Base-by-base conservation (phyloP, 2,329 filamentous ascomycete species). In the Decorospora gaudefroyi region DNA sequence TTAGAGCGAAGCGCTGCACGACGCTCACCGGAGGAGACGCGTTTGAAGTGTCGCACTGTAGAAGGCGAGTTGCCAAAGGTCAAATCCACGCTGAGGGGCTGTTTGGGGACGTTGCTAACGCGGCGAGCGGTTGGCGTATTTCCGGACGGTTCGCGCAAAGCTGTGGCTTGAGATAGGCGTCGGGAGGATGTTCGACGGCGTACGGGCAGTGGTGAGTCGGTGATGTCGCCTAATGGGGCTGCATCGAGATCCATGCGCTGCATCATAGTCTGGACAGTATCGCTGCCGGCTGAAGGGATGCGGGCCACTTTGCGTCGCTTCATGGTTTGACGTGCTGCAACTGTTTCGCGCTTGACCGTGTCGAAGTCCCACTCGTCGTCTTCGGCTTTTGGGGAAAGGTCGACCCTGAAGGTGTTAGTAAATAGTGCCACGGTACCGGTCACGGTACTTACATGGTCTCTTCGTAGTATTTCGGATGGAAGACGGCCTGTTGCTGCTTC, bases 321-420 rank as follows among this genome's bases (percentile, higher is more conserved):
- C 49, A 69, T 65, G 4, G 79, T 82, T 58, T 81, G 60, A 3
- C 61, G 56, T 16, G 56, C 46, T 3, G 82, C 78, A 21, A 85
- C 76, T 0, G 87, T 89, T 6, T 77, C 71, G 8, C 82, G 80
- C 69, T 88, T 93, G 64, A 97, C 84, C 0, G 92, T 97, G 64
- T 96, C 92, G 66, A 97, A 97, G 2, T 95, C 86, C 92, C 92
- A 97, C 53, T 88, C 91, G 53, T 96, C 90, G 11, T 88, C 78
- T 4, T 90, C 85, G 25, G 82, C 77, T 55, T 77, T 83, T 2
- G 82, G 78, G 2, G 81, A 78, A 40, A 95, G 80, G 6, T 82
- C 85, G 58, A 86, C 82, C 34, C 78, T 81, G 43, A 6, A 10
- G n/a, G 13, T 31, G 39, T 64, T 39, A 64, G 55, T 12, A 19